Evolutionary conservation across 2,329 filamentous ascomycete genomes (phyloP).

Genomic region (Neopestalotiopsis clavispora): DNA sequence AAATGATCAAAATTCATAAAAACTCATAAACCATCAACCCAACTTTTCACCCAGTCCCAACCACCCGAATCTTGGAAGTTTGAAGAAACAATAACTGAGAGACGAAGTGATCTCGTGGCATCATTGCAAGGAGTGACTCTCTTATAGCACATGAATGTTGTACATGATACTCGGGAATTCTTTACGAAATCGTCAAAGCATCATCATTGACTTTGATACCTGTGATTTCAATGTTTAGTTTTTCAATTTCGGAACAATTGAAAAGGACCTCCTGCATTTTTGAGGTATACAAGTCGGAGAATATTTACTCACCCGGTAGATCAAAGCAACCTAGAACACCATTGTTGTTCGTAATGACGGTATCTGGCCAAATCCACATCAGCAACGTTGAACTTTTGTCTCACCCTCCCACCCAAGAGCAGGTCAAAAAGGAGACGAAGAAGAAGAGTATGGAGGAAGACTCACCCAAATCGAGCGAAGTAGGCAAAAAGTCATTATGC

Average conservation of each 20-base stretch:
- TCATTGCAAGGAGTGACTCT: too few species aligned
- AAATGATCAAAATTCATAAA: background rate
- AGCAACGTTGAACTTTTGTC: too few species aligned
- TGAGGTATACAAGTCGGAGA: background rate
- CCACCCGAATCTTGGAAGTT: too few species aligned
- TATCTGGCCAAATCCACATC: background rate
- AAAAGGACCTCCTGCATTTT: too few species aligned
- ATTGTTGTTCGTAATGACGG: constrained; percentile 17
- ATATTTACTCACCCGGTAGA: constrained; percentile 16
- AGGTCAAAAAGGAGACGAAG: background rate
- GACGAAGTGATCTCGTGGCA: too few species aligned
- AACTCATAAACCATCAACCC: background rate
- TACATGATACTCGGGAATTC: too few species aligned
- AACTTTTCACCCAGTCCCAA: too few species aligned
- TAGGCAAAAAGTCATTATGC: background rate
- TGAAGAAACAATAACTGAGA: too few species aligned
- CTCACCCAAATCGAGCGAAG: constrained; percentile 16
- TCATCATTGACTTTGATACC: constrained; percentile 9
- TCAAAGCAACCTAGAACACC: constrained; percentile 19
- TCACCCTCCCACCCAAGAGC: too few species aligned
- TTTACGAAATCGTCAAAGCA: background rate
- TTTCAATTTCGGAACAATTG: too few species aligned
- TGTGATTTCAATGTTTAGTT: background rate
- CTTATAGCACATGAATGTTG: too few species aligned
- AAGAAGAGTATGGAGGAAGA: background rate